Evolutionary conservation across 2,329 filamentous ascomycete genomes (phyloP).

Genomic region (Madurella fahalii): DNA sequence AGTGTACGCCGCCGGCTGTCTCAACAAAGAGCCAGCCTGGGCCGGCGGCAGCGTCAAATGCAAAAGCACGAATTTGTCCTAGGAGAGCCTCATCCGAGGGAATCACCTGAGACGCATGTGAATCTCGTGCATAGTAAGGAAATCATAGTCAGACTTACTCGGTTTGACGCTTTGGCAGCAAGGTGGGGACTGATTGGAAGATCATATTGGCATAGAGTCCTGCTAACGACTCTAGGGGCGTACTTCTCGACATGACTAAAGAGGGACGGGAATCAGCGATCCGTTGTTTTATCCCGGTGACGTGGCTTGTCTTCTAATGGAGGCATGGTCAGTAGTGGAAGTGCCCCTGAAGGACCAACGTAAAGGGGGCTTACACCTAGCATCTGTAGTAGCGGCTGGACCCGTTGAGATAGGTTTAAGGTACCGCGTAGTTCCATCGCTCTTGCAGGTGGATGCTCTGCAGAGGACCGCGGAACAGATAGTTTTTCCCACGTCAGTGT

Average conservation of each 20-base stretch:
- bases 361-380: conserved; percentile 46
- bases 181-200: conserved; percentile 75
- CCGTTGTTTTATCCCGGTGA: not conserved
- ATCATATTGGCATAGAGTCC: conserved; percentile 67
- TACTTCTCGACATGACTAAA: conserved; percentile 60
- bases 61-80: conserved; percentile 42
- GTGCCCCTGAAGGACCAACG: too few relatives aligned
- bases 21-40: conserved; percentile 67
- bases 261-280: not conserved
- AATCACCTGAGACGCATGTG: conserved; percentile 36
- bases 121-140: too few relatives aligned
- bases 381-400: conserved; percentile 63
- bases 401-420: conserved; percentile 83
- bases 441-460: conserved; percentile 51
- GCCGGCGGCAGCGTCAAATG: conserved; percentile 40
- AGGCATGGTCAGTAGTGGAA: conserved; percentile 2
- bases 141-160: conserved; percentile 30
- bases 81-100: conserved; percentile 51
- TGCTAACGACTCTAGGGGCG: conserved; percentile 44
- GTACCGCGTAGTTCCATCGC: conserved; percentile 51
- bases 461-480: conserved; percentile 71
- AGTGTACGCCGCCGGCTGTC: conserved; percentile 79
- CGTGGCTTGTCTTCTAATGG: not conserved
- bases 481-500: conserved; percentile 83
- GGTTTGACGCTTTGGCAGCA: conserved; percentile 52